Base-by-base conservation (phyloP, 805 yeast genomes). In the Candida xyloterini region DNA sequence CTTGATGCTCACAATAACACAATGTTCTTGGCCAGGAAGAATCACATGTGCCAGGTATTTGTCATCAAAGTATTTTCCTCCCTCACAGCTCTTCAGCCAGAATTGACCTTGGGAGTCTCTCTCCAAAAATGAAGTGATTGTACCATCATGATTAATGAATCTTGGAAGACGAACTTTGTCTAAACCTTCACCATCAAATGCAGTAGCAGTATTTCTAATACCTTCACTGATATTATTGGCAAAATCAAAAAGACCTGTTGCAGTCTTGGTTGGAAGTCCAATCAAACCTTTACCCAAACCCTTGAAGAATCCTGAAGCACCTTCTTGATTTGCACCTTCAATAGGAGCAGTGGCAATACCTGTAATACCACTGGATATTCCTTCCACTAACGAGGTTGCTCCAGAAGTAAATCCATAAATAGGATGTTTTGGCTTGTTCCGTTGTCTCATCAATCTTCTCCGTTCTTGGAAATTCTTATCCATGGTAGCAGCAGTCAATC, bases 211-310 rank as follows among this genome's bases (percentile, higher is more conserved):
- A 58, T 83, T 90, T 44, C 90, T 74, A 34, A 95, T 89, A 20
- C 98, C 98, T 58, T 90, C 97, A 65, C 95, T 81, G 26, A 93
- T 81, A 60, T 87, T 91, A 38, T 85, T 84, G 1, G 98, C 96
- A 47, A 95, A 70, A 58, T 93, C 99, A 50, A 93, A 81, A 16
- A 93, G 59, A 10, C 99, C 99, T 51, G 91, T 89, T 0, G 96
- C 96, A 0, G 98, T 87, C 67, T 93, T 93, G 0, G 99, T 90
- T 0, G 99, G 99, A 22, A 95, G 65, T 0, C 99, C 99, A 41
- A 93, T 78, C n/a, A 95, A 56, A 10, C 99, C 99, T 54, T 82
- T 85, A 4, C 99, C 99, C 3, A 93, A 57, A 1, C 99, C 99
- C 57, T 81, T 87, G 65, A 93, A 78, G 59, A 93, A 91, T 0